Evolutionary conservation across 1,284 basidiomycete species (phyloP), one percentile per base, ranked within the genome.

Genomic region (Serendipita sp.): DNA sequence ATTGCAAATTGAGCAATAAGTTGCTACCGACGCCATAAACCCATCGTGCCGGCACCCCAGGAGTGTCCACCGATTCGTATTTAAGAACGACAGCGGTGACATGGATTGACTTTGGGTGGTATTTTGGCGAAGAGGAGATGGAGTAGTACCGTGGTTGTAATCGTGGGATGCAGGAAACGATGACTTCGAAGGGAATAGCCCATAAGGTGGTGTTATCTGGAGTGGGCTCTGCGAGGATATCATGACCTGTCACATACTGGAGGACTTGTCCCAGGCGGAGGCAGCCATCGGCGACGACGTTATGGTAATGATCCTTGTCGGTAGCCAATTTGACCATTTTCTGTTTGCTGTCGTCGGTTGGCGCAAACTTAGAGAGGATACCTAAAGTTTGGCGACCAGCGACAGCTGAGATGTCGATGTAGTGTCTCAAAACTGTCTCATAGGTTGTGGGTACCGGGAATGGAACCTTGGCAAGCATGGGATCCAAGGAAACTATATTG

Each of bases 391-490:
- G 95, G 75, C 95, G 90, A 74, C 92, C 92, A 13, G 90, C 92
- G 61, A 91, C 84, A 49, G 92, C 88, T 69, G 87, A 91, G 71
- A 98, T 93, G 72, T 99, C 95, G 72, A 98, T 85, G 75, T 99
- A 99, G 78, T 99, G 91, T 60, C 94, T 87, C 69, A 98, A 86
- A 67, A 98, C 90, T 62, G 93, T 89, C 68, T 82, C 84, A 72
- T 97, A 98, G 1, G 95, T 98, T 1, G 94, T 95, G 1, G 95
- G 95, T 30, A 91, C 87, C 26, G 96, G 95, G 87, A 99, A 99
- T 15, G 95, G 95, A 66, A 98, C 94, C 76, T 99, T 99, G 65
- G 96, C 96, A 22, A 99, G 82, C 29, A 93, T 91, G 41, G 96
- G 95, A 73, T 99, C 96, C 65, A 99, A 85, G 30, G 93, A 96